A percentile compares a stretch with the other conserved stretches of the same genome.
These are phyloP conservation scores for Pleurotus pulmonarius DNA, from an alignment of 768 basidiomycete genomes.

Conservation along the genomic window DNA sequence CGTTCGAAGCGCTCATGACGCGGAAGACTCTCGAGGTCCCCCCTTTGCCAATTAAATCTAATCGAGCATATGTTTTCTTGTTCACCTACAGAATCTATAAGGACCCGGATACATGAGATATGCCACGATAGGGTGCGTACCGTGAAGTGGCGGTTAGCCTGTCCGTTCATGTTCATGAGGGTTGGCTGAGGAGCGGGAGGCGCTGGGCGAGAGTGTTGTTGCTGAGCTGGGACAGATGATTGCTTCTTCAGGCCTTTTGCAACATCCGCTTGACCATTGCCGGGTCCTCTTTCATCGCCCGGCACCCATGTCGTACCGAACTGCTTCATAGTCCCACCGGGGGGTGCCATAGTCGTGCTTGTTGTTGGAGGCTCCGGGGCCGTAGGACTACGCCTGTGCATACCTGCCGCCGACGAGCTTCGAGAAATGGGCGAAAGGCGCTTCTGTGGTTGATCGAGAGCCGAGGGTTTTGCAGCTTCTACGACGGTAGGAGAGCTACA, in stretches of 20 bases:
- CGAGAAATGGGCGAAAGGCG: slow-evolving; percentile 30
- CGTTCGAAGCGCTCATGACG: slow-evolving; percentile 70
- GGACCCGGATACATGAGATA: background rate
- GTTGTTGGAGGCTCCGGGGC: slow-evolving; percentile 56
- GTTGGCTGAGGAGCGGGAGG: slow-evolving; percentile 29
- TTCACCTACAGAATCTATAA: slow-evolving; percentile 51
- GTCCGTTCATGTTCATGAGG: slow-evolving; percentile 19
- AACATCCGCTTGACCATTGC: slow-evolving; percentile 17
- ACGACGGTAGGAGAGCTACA: slow-evolving; percentile 55
- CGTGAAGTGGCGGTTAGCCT: slow-evolving; percentile 38
- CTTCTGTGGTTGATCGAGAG: slow-evolving; percentile 16
- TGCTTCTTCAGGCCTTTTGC: slow-evolving; percentile 13
- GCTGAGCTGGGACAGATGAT: slow-evolving; percentile 23
- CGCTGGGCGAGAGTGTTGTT: slow-evolving; percentile 27
- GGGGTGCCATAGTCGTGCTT: slow-evolving; percentile 26
- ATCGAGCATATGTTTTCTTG: slow-evolving; percentile 76
- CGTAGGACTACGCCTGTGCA: slow-evolving; percentile 68
- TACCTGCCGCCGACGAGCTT: slow-evolving; percentile 26
- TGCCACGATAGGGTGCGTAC: slow-evolving; percentile 22
- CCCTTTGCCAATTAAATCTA: slow-evolving; percentile 90
- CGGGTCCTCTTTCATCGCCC: slow-evolving; percentile 37
- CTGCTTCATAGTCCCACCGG: slow-evolving; percentile 10
- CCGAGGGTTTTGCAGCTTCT: slow-evolving; percentile 22
- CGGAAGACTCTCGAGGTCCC: slow-evolving; percentile 96
- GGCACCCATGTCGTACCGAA: slow-evolving; percentile 42